Evolutionary conservation across 805 yeast species (phyloP).

Genomic region (Sugiyamaella chiloensis): DNA sequence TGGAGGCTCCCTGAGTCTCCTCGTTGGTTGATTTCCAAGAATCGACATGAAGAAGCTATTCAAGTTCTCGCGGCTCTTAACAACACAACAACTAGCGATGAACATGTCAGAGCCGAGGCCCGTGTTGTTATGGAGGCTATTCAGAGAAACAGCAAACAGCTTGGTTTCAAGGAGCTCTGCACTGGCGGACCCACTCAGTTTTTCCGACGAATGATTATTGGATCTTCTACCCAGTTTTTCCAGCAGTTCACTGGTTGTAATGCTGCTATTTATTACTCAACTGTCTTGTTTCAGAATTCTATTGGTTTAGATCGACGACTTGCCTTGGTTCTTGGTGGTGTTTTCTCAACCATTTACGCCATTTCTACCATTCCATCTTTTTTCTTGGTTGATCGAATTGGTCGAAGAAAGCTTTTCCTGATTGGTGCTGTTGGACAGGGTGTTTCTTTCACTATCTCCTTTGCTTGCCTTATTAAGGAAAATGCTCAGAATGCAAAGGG

Average conservation of each 20-base stretch:
- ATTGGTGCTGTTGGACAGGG: constrained; percentile 52
- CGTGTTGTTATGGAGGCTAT: constrained; percentile 22
- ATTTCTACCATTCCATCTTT: constrained; percentile 35
- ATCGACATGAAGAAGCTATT: constrained; percentile 45
- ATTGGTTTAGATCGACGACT: constrained; percentile 18
- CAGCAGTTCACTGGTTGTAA: constrained; percentile 34
- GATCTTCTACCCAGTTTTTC: constrained; percentile 56
- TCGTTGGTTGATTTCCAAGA: constrained; percentile 71
- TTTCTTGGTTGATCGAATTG: constrained; percentile 39
- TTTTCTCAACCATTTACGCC: constrained; percentile 25
- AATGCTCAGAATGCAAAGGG: constrained; percentile 22
- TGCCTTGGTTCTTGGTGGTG: constrained; percentile 26
- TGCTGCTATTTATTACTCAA: constrained; percentile 26
- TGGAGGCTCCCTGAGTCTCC: constrained; percentile 80
- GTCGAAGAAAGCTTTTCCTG: constrained; percentile 61
- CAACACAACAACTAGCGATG: constrained; percentile 11
- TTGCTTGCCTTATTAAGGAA: constrained; percentile 23
- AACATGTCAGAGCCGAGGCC: constrained; percentile 17
- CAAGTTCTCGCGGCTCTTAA: constrained; percentile 50
- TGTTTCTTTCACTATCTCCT: constrained; percentile 26
- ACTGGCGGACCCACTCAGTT: constrained; percentile 57
- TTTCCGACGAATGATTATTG: constrained; percentile 56
- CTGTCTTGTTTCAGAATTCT: constrained; percentile 23
- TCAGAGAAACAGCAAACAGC: constrained; percentile 17
- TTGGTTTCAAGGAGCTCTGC: constrained; percentile 29